Percentiles rank a stretch among this genome's conserved stretches.
Conservation (phyloP, 805 yeast genomes). For the Millerozyma acaciae region DNA sequence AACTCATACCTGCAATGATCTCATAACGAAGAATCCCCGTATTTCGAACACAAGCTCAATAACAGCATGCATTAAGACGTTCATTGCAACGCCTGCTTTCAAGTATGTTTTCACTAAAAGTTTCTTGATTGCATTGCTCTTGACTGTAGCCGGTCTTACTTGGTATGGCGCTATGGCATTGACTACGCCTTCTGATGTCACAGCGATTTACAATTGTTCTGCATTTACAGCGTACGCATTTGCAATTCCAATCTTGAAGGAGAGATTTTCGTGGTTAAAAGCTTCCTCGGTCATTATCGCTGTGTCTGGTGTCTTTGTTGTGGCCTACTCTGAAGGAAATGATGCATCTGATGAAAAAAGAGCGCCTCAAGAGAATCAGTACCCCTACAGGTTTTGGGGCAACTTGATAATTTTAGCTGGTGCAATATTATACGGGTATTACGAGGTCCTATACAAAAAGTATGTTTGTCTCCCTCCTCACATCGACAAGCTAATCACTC, state of each 20-base stretch:
- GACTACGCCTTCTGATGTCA: conserved; percentile 80
- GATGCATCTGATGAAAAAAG: conserved; percentile 11
- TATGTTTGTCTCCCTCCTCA: conserved; percentile 69
- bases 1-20: conserved; percentile 26
- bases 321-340: conserved; percentile 60
- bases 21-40: conserved; percentile 36
- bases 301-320: conserved; percentile 68
- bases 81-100: conserved; percentile 44
- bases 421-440: conserved; percentile 73
- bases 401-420: conserved; percentile 69
- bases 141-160: conserved; percentile 73
- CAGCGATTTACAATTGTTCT: conserved; percentile 87
- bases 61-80: conserved; percentile 28
- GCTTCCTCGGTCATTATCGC: conserved; percentile 68
- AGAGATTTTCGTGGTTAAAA: conserved; percentile 60
- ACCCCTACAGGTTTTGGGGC: conserved; percentile 64
- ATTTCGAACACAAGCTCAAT: conserved; percentile 32
- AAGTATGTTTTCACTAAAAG: conserved; percentile 43
- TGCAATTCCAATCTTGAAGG: conserved; percentile 71
- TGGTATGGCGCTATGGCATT: conserved; percentile 84
- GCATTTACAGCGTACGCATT: conserved; percentile 86
- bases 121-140: conserved; percentile 47
- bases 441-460: conserved; percentile 79
- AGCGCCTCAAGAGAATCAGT: conserved; percentile 22
- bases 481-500: conserved; percentile 37